Conservation (phyloP, 1,284 basidiomycete species). For the Tilletia caries region DNA sequence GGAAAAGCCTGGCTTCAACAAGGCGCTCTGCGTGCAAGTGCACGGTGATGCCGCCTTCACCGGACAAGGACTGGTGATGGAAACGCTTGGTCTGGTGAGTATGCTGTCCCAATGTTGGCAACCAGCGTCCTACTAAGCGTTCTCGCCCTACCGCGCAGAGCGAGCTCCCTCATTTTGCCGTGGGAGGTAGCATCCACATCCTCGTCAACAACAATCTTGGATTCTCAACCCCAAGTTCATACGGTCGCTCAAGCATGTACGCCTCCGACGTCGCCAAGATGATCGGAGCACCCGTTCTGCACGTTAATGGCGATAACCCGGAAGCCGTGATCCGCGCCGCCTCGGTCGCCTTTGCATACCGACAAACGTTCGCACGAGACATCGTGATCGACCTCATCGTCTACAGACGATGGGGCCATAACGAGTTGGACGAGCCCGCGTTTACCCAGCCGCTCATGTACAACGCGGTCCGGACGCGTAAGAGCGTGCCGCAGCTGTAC, state of each 20-base stretch:
- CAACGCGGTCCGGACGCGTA: slow-evolving; percentile 68
- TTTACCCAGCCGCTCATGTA: slow-evolving; percentile 63
- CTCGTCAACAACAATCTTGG: slow-evolving; percentile 77
- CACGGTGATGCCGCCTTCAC: slow-evolving; percentile 86
- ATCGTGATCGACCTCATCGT: slow-evolving; percentile 77
- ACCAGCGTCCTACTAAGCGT: too few relatives aligned
- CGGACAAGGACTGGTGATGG: slow-evolving; percentile 86
- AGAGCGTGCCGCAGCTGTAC: slow-evolving; percentile 75
- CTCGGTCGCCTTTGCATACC: slow-evolving; percentile 74
- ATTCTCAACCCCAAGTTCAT: slow-evolving; percentile 79
- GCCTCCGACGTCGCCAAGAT: slow-evolving; percentile 86
- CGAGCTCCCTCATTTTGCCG: slow-evolving; percentile 71
- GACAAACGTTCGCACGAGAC: slow-evolving; percentile 58
- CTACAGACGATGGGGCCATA: slow-evolving; percentile 75
- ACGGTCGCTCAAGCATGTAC: slow-evolving; percentile 76
- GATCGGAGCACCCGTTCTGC: slow-evolving; percentile 81
- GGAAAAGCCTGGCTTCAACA: background rate
- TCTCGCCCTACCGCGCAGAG: background rate
- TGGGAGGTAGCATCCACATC: slow-evolving; percentile 79
- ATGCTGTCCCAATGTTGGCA: too few relatives aligned
- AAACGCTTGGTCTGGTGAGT: slow-evolving; percentile 67
- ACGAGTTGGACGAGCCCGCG: slow-evolving; percentile 73
- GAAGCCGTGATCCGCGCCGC: slow-evolving; percentile 62
- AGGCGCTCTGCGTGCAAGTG: slow-evolving; percentile 72
- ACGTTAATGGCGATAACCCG: slow-evolving; percentile 83